Percentiles rank a stretch among this genome's conserved stretches.
Conservation (phyloP, 139 green algal species). For the Chlorella ohadii region DNA sequence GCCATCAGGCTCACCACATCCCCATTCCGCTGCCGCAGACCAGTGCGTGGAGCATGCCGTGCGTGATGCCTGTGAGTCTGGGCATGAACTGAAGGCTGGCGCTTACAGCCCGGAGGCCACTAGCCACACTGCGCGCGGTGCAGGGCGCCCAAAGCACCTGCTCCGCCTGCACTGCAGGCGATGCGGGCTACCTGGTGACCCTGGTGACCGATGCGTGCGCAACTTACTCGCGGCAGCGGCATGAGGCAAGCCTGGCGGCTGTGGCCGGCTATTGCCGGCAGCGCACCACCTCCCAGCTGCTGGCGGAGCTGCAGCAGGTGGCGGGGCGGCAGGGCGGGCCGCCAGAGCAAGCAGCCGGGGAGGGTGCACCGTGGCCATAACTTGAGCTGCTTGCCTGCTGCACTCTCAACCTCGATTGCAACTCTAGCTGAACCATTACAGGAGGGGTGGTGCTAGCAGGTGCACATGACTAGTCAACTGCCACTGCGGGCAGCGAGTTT, state of each 20-base stretch:
- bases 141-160: too few relatives aligned
- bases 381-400: too few relatives aligned
- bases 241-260: constrained; percentile 45
- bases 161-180: constrained; percentile 6
- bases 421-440: too few relatives aligned
- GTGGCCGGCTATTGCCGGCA: constrained; percentile 72
- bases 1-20: too few relatives aligned
- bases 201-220: constrained; percentile 55
- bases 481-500: too few relatives aligned
- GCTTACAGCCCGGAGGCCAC: too few relatives aligned
- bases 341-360: neutral
- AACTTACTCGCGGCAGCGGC: constrained; percentile 59
- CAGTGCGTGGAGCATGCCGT: constrained; percentile 81
- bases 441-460: too few relatives aligned
- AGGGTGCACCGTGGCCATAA: neutral
- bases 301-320: constrained; percentile 52
- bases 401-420: too few relatives aligned
- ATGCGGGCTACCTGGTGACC: constrained; percentile 75
- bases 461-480: too few relatives aligned
- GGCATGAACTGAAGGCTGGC: too few relatives aligned
- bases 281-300: constrained; percentile 50
- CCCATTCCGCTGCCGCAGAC: neutral
- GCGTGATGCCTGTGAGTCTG: constrained; percentile 57
- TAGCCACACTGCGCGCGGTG: too few relatives aligned
- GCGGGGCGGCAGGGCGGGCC: too few relatives aligned